Evolutionary conservation across 2,329 filamentous ascomycete genomes (phyloP), one percentile per base, ranked within the genome.

Genomic region (Shiraia sp.): DNA sequence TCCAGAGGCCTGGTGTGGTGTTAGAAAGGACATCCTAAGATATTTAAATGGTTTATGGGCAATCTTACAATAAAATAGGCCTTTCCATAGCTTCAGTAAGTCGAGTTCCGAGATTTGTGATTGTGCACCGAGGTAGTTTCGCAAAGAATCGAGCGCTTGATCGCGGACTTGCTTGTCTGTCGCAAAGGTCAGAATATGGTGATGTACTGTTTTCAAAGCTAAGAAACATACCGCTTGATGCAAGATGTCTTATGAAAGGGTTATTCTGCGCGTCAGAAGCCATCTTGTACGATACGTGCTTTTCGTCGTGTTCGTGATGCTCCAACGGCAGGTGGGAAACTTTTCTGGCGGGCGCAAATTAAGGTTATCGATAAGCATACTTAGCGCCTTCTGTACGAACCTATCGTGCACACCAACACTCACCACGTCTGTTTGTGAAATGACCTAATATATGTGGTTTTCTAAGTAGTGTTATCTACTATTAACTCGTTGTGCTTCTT

Each of bases 81-180:
- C 92, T 66, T 95, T 95, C 90, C 90, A 96, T 53, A 97, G 80
- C 75, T 96, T 96, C 47, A 92, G 77, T 35, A 89, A 76, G 52
- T 96, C 90, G 53, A 87, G 69, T 28, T 81, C 75, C 13, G 81
- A 74, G 47, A 96, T 81, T 39, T 78, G 40, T 69, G 75, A 57
- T 28, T 80, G 79, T 47, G 81, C 77, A 48, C 81, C 79, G 66
- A 97, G 85, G 76, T 88, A 96, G 35, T 82, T 79, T 53, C 84
- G 82, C 19, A 97, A 83, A 33, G 87, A 88, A 38, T 80, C 74
- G 67, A 96, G 80, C 40, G 90, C 88, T 50, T 86, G 79, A 65
- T 87, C 87, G 65, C 90, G 87, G 42, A 82, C 82, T 71, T 84
- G 85, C 65, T 87, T 84, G 72, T 95, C 90, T 95, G 61, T 40